Evolutionary conservation across 345 rosid species (phyloP), one percentile per base, ranked within the genome.

Genomic region (Jatropha curcas): DNA sequence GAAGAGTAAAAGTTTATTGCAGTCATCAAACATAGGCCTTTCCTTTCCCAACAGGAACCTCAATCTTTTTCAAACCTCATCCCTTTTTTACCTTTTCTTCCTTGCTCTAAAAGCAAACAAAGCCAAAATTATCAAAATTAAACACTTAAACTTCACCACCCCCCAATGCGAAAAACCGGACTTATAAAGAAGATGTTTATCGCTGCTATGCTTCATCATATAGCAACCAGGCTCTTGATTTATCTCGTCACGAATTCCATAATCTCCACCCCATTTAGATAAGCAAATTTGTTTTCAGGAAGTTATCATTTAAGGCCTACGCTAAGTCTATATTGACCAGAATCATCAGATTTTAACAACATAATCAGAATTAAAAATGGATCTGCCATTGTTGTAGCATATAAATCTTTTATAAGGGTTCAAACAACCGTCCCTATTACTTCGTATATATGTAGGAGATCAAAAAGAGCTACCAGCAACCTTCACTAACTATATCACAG

Each of bases 231-330:
- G 25, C 58, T 7, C 24, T 7, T 56, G n/a, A 16, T 73, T 43
- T 7, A n/a, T n/a, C n/a, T n/a, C n/a, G 30, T 11, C 27, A 25
- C 35, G 11, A 73, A 41, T 64, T 73, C 76, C 76, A 73, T 41
- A 30, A 73, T 73, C 56, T 73, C 76, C 34, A 73, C 2, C 4
- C 71, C 76, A 65, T 65, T 73, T n/a, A 73, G 65, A 39, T 17
- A 73, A 12, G 65, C 76, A 5, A 13, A 2, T 53, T n/a, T 45
- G 9, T 1, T 12, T 1, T 33, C 8, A 16, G 30, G 20, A n/a
- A n/a, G n/a, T n/a, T n/a, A 65, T 19, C 37, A 11, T 51, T 60
- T 33, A 16, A 71, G 76, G 33, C 31, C 41, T n/a, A 73, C 56
- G 17, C 76, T 73, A 31, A 73, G 30, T 65, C 14, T 0, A 65